These are phyloP conservation scores for barley (Hordeum vulgare) DNA, from an alignment of 176 grass and related monocot genomes.

Conservation along the genomic window MorexV3_pseudomolecules_assembly NC_058519.1:626958413-626958912, in stretches of 20 bases:
- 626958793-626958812: not conserved
- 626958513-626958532: not conserved
- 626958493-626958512: not conserved
- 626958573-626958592: not conserved
- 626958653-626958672: not conserved
- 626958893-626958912: not conserved
- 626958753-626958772: not conserved
- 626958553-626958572: not conserved
- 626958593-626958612: not conserved
- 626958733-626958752: too few relatives aligned
- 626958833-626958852: not conserved
- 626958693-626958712: not conserved
- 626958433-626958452: not conserved
- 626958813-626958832: not conserved
- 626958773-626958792: not conserved
- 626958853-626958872: not conserved
- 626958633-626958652: not conserved
- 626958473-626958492: not conserved
- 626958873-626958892: not conserved
- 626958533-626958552: not conserved
- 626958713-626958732: not conserved
- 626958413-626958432: not conserved
- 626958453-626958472: not conserved
- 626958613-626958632: not conserved
- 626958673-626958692: not conserved